phyloP scores from a whole-genome alignment of 2,329 filamentous ascomycete genomes.

The Lithohypha guttulata region DNA sequence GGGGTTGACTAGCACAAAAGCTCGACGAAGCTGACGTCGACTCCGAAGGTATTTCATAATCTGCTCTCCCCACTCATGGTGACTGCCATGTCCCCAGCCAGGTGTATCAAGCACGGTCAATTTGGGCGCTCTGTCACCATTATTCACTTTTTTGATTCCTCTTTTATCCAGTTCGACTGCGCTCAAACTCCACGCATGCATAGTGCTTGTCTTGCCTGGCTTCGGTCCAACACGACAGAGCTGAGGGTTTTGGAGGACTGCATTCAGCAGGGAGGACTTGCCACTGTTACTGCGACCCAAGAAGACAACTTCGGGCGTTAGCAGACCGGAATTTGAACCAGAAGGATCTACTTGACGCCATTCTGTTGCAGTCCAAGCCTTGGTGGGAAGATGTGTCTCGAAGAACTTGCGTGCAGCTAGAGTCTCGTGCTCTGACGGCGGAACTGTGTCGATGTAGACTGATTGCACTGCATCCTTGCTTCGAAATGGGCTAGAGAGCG shows the following conservation, averaged over 20 bases:
- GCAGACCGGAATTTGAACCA: conserved; percentile 28
- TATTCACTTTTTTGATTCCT: conserved; percentile 22
- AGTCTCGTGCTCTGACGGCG: conserved; percentile 34
- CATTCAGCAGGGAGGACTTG: conserved; percentile 57
- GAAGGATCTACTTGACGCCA: conserved; percentile 54
- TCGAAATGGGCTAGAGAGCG: too few relatives aligned
- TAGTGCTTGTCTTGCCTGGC: conserved; percentile 51
- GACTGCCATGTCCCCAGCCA: conserved; percentile 55
- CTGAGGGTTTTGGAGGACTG: conserved; percentile 38
- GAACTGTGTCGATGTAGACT: conserved; percentile 39
- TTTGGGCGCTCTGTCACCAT: conserved; percentile 28
- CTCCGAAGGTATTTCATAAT: conserved; percentile 57
- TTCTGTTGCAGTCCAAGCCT: conserved; percentile 49
- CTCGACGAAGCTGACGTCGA: conserved; percentile 51
- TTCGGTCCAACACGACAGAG: conserved; percentile 28
- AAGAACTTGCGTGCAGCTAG: conserved; percentile 36
- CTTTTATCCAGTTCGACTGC: conserved; percentile 28
- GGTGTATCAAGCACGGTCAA: conserved; percentile 60
- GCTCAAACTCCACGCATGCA: conserved; percentile 57
- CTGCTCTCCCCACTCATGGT: conserved; percentile 52
- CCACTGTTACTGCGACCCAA: conserved; percentile 61
- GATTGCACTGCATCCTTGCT: conserved; percentile 10
- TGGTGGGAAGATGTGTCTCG: conserved; percentile 37
- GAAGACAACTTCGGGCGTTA: conserved; percentile 53
- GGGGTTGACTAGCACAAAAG: conserved; percentile 55